A percentile compares a stretch with the other conserved stretches of the same genome.
These are phyloP conservation scores for Candida freyschussii DNA, from an alignment of 1,139 yeast species.

Conservation along the genomic window DNA sequence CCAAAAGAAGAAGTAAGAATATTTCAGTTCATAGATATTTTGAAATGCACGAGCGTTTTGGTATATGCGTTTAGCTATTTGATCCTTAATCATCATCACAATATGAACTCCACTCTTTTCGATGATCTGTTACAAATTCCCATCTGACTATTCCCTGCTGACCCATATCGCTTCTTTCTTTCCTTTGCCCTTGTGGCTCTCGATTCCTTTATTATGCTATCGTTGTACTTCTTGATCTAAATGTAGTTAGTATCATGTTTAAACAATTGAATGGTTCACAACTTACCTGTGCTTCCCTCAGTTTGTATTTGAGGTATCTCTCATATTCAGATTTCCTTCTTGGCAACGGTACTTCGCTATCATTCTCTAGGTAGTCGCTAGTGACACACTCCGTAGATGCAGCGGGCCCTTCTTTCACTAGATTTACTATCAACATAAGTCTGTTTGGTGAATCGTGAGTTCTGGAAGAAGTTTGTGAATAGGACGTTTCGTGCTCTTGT, in stretches of 20 bases:
- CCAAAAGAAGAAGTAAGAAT: slow-evolving; percentile 49
- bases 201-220: slow-evolving; percentile 9
- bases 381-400: background rate
- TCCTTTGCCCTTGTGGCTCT: too few species aligned
- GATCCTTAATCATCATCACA: too few species aligned
- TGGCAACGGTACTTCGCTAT: slow-evolving; percentile 16
- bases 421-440: slow-evolving; percentile 6
- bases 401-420: slow-evolving; percentile 4
- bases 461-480: too few species aligned
- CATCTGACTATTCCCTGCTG: too few species aligned
- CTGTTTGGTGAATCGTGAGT: slow-evolving; percentile 3
- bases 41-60: too few species aligned
- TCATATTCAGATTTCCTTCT: slow-evolving; percentile 14
- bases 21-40: slow-evolving; percentile 1
- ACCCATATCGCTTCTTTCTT: too few species aligned
- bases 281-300: slow-evolving; percentile 17
- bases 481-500: too few species aligned
- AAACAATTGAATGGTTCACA: background rate
- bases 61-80: slow-evolving; percentile 8
- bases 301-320: slow-evolving; percentile 12
- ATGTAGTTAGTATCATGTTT: background rate
- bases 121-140: too few species aligned
- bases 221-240: slow-evolving; percentile 11
- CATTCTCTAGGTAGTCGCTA: slow-evolving; percentile 2
- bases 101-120: too few species aligned